Base-by-base conservation (phyloP, 768 basidiomycete species). In the Lyophyllum shimeji region DNA sequence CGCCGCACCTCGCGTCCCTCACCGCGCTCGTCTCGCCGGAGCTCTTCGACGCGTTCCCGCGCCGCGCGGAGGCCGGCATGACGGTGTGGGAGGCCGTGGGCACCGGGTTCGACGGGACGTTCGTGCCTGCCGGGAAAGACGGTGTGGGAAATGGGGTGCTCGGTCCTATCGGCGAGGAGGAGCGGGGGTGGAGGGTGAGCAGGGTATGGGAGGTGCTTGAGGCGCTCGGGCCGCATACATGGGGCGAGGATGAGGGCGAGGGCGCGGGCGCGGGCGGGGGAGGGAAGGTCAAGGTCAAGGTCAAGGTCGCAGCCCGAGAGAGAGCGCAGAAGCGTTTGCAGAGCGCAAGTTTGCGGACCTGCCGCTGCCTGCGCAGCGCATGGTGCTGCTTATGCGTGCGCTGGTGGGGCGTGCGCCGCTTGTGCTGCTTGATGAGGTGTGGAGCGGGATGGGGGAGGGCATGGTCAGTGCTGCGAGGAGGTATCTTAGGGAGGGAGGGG, bases 1-100 rank as follows among this genome's bases (percentile, higher is more conserved):
- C 93, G 0, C 78, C 87, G 0, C 71, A 76, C 46, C 78, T 95
- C 21, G 82, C 82, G 55, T 74, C 81, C 2, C 77, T 80, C 29
- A 87, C 94, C 58, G 93, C 94, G 0, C 82, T 92, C 60, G 82
- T 91, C 60, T 90, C 88, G 1, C 96, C 96, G 0, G 96, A 99
- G 69, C 78, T 98, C 54, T 89, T 86, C 64, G 90, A 93, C 60
- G 90, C 95, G 5, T 98, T 96, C 69, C 96, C 96, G 1, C 72
- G 91, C 18, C 79, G 87, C 64, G 80, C 74, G 0, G 74, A 76
- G 29, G 4, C 29, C 29, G 5, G 29, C 5, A 82, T 90, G 74
- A 78, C 74, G 21, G 90, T 92, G 0, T 84, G 84, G 77, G 88
- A 96, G 57, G 90, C 86, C 1, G 74, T 98, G 42, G 90, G 83